Evolutionary conservation across 2,329 filamentous ascomycete genomes (phyloP), one percentile per base, ranked within the genome.

Genomic region (Cryphonectria naterciae): DNA sequence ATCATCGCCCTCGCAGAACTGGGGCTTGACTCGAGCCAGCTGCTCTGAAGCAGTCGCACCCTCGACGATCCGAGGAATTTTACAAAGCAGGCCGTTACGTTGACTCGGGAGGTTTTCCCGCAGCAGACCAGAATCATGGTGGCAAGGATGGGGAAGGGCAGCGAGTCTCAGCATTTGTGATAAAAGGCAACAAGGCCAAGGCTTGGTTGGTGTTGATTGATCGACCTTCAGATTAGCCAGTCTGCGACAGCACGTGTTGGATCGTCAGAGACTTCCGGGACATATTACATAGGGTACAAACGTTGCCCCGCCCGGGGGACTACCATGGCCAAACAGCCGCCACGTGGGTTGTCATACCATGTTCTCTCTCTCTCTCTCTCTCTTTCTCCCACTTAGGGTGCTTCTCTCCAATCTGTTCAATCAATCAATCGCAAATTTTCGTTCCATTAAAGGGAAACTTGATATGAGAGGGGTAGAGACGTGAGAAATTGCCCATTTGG

Each of bases 201-300:
- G 61, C 63, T 46, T 52, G 43, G 46, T 70, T 49, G 43, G 49
- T 41, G 58, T 54, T 60, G 54, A 67, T 70, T 74, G 68, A 75
- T 77, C 75, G 74, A 78, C 77, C 73, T 70, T 73, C 74, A 66
- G 72, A 73, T 70, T 65, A 68, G 68, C 73, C 71, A 17, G 73
- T 75, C 74, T 78, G 76, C 75, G 75, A 79, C 77, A 58, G 67
- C 41, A 65, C 41, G 58, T 72, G 76, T 77, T 75, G 70, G 76
- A 77, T 74, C 72, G 67, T 61, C 68, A 74, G 73, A 74, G 72
- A 75, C 75, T 43, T 43, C 39, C 37, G 37, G 61, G n/a, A 43
- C 61, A 64, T 46, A 64, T 2, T 35, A 32, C 32, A 32, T 32
- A n/a, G 19, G 32, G 52, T 74, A 75, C 73, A 35, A 58, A 62